Conservation (phyloP, 106 monocot species). For the Allium sativum region DNA sequence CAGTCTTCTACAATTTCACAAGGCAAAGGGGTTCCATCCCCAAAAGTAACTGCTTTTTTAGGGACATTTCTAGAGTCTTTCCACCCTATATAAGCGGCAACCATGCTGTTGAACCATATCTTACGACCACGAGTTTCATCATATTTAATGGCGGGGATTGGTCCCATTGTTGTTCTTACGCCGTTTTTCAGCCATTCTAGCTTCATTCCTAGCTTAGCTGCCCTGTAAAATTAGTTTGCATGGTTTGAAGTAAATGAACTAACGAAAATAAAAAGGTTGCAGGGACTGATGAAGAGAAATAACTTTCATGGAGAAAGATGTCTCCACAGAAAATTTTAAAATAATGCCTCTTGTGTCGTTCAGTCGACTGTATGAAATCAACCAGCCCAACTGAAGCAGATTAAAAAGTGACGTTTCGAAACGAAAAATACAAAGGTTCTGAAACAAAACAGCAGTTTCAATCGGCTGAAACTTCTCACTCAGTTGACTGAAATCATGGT, state of each 20-base stretch:
- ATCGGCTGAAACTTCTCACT: too few species aligned
- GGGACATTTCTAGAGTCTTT: constrained; percentile 58
- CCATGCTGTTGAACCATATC: constrained; percentile 93
- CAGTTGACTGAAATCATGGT: too few species aligned
- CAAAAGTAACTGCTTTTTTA: constrained; percentile 60
- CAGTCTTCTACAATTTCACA: constrained; percentile 59
- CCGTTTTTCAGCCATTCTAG: constrained; percentile 80
- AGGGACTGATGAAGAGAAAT: too few species aligned
- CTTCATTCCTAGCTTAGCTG: constrained; percentile 57
- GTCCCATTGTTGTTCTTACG: constrained; percentile 76
- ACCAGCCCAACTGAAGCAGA: too few species aligned
- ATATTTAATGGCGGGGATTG: constrained; percentile 48
- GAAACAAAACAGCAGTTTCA: too few species aligned
- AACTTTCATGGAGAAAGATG: too few species aligned
- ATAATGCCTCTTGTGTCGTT: too few species aligned
- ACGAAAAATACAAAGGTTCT: too few species aligned
- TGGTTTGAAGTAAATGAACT: not conserved
- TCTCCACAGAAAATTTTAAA: too few species aligned
- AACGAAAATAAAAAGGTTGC: too few species aligned
- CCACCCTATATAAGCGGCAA: constrained; percentile 78
- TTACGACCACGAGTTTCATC: constrained; percentile 49
- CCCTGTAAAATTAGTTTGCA: constrained; percentile 26
- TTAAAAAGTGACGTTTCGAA: too few species aligned
- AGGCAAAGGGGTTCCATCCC: constrained; percentile 65
- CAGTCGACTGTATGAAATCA: too few species aligned